phyloP scores from a whole-genome alignment of 164 flowering plant genomes.

The Nymphaea colorata region DNA sequence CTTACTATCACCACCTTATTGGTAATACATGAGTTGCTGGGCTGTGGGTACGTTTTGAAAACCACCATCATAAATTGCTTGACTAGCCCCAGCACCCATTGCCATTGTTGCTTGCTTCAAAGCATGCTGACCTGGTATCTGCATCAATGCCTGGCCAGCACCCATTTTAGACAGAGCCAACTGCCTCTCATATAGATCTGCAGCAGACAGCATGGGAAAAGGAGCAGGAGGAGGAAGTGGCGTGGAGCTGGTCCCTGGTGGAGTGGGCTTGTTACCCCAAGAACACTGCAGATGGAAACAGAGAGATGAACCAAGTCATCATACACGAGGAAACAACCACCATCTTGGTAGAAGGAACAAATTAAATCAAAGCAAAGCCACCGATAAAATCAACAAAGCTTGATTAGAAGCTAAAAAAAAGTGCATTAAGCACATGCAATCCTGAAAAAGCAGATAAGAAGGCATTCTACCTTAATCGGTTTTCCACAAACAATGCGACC shows the following conservation, averaged over 20 bases:
- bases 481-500: constrained; percentile 64
- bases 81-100: constrained; percentile 55
- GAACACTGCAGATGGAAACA: constrained; percentile 49
- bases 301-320: background rate
- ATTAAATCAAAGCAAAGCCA: too few species aligned
- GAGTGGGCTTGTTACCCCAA: constrained; percentile 94
- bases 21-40: constrained; percentile 83
- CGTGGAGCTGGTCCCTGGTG: constrained; percentile 55
- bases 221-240: constrained; percentile 71
- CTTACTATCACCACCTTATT: constrained; percentile 13
- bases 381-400: too few species aligned
- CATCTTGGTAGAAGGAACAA: background rate
- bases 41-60: constrained; percentile 42
- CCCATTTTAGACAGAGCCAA: constrained; percentile 56
- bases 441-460: too few species aligned
- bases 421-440: too few species aligned
- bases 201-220: constrained; percentile 33
- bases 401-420: too few species aligned
- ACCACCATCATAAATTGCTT: constrained; percentile 68
- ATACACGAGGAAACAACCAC: background rate
- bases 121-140: constrained; percentile 35
- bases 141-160: constrained; percentile 47
- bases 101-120: constrained; percentile 46
- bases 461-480: constrained; percentile 52
- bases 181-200: constrained; percentile 63